Evolutionary conservation across 2,329 filamentous ascomycete genomes (phyloP), one percentile per base, ranked within the genome.

Genomic region (Pleomassaria siparia): DNA sequence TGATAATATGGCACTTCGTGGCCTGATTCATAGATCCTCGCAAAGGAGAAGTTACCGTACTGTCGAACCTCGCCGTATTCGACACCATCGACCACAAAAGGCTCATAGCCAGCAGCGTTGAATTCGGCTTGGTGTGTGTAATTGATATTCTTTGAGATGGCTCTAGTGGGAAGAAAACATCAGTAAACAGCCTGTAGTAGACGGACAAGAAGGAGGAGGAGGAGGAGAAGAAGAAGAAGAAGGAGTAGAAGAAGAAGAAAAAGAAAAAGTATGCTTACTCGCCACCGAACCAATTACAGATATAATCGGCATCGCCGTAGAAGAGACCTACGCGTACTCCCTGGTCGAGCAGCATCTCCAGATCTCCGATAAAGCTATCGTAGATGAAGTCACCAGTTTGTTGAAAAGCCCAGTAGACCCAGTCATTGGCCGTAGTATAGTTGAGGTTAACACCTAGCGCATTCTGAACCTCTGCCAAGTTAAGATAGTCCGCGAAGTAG

Each of bases 201-300:
- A 12, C 12, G 25, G 25, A 26, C 25, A 7, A 26, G 7, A 7
- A 7, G 25, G 13, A n/a, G 29, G 5, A 32, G 29, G 29, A n/a
- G 29, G 29, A 11, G 9, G n/a, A n/a, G n/a, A n/a, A n/a, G n/a
- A n/a, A n/a, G n/a, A n/a, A n/a, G n/a, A n/a, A n/a, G n/a, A n/a
- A n/a, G n/a, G n/a, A n/a, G n/a, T n/a, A n/a, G n/a, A n/a, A n/a
- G n/a, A n/a, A n/a, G n/a, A n/a, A n/a, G n/a, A n/a, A n/a, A n/a
- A n/a, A n/a, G n/a, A n/a, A n/a, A n/a, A n/a, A n/a, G n/a, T n/a
- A n/a, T n/a, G 15, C 29, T 32, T 5, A 32, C 69, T 94, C 80
- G 22, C 88, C 89, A n/a, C 89, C 89, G 56, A 86, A 75, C 82
- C 86, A 82, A 60, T 82, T 82, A 69, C 78, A 80, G 59, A 76